Evolutionary conservation across 2,329 filamentous ascomycete genomes (phyloP).

Genomic region (Knufia fluminis): DNA sequence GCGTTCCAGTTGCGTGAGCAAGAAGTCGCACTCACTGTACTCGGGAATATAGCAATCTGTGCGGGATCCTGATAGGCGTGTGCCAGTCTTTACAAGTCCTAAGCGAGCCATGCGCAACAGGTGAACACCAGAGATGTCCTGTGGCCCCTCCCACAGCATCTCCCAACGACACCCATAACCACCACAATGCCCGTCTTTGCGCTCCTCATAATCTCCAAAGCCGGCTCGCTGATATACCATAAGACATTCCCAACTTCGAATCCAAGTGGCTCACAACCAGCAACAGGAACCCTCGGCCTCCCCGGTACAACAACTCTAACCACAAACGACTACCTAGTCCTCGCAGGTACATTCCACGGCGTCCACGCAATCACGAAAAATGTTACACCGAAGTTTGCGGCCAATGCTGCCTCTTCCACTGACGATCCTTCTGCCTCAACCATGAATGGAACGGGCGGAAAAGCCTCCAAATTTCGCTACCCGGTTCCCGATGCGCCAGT

Average conservation of each 20-base stretch:
- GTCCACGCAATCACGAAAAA: slow-evolving; percentile 57
- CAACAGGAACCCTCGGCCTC: slow-evolving; percentile 20
- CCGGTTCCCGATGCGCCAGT: slow-evolving; percentile 28
- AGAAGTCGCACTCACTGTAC: neutral
- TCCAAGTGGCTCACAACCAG: slow-evolving; percentile 61
- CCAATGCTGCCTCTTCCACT: slow-evolving; percentile 26
- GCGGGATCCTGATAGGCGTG: no score
- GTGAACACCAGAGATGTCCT: slow-evolving; percentile 1
- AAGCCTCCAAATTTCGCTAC: slow-evolving; percentile 19
- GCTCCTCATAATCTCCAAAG: slow-evolving; percentile 97
- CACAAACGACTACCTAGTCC: slow-evolving; percentile 92
- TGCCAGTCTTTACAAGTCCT: neutral
- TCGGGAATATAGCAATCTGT: no score
- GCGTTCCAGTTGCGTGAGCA: neutral
- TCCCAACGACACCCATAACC: neutral
- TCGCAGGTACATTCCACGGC: slow-evolving; percentile 94
- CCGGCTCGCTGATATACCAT: slow-evolving; percentile 91
- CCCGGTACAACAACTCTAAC: slow-evolving; percentile 70
- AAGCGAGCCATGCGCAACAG: neutral
- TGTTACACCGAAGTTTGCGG: slow-evolving; percentile 38
- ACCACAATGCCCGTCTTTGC: slow-evolving; percentile 67
- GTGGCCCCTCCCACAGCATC: neutral
- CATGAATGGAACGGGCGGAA: slow-evolving; percentile 11
- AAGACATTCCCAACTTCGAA: slow-evolving; percentile 56
- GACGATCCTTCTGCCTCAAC: slow-evolving; percentile 24